Base-by-base conservation (phyloP, 2,329 filamentous ascomycete species). In the Sporothrix mexicana region DNA sequence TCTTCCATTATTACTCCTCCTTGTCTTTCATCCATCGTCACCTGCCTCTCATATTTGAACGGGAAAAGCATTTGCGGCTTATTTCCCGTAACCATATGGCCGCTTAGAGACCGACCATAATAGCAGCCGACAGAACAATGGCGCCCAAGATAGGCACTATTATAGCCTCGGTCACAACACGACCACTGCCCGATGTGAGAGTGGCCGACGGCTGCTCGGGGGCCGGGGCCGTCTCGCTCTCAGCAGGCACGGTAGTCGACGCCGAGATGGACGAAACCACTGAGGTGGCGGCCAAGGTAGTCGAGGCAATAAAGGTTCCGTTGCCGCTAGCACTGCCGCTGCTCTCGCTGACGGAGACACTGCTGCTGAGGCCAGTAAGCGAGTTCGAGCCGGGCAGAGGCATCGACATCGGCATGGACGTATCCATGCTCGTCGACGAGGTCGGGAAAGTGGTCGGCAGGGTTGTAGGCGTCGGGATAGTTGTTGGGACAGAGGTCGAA, bases 141-240 rank as follows among this genome's bases (percentile, higher is more conserved):
- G 25, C 8, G n/a, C 36, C 51, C 36, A 59, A 41, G 12, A 59
- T n/a, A 17, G 25, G 10, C 41, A 13, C 1, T 2, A 12, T 15
- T 30, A 9, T 15, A 5, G 6, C 10, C n/a, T 20, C 41, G 13
- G 55, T 25, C 20, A 51, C 57, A 10, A 17, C n/a, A 10, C 69
- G 69, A 7, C 47, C 59, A n/a, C 43, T 17, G 30, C 45, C 47
- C 2, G 69, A 71, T n/a, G 8, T 55, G n/a, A 36, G 43, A 20
- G 69, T 71, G 10, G 25, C 43, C 4, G 69, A 43, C n/a, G 69
- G n/a, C 57, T 51, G 53, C n/a, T 57, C 13, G 7, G 69, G 45
- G 8, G 25, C 3, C 23, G 53, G 13, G 6, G 17, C 20, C 5
- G 69, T 64, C 30, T 53, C 45, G 45, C 69, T 71, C 59, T 71